Conservation (phyloP, 495 filamentous ascomycete genomes). For the Podospora pseudoanserina region DNA sequence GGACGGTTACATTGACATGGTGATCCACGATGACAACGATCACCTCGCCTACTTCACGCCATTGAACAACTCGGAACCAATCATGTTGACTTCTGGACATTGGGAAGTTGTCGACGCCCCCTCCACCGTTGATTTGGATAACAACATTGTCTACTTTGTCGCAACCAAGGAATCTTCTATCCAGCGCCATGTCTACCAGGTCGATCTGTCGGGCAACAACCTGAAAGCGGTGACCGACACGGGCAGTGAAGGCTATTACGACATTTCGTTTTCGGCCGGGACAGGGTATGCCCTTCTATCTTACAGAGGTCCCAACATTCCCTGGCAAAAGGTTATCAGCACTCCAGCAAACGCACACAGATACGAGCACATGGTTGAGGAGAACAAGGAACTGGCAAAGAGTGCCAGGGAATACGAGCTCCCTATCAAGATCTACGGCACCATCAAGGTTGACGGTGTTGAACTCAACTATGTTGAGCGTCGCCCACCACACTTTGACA, state of each 20-base stretch:
- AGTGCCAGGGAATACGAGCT: slow-evolving; percentile 73
- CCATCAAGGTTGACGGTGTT: slow-evolving; percentile 62
- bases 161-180: slow-evolving; percentile 83
- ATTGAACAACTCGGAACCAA: slow-evolving; percentile 71
- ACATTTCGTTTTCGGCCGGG: slow-evolving; percentile 77
- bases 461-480: slow-evolving; percentile 88
- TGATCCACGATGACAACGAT: slow-evolving; percentile 82
- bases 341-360: slow-evolving; percentile 63
- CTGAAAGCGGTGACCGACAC: slow-evolving; percentile 71
- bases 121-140: slow-evolving; percentile 78
- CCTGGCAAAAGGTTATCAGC: slow-evolving; percentile 87
- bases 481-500: slow-evolving; percentile 85
- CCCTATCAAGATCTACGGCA: slow-evolving; percentile 80
- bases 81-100: slow-evolving; percentile 79
- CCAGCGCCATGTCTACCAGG: slow-evolving; percentile 85
- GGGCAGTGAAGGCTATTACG: slow-evolving; percentile 75
- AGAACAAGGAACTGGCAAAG: slow-evolving; percentile 65
- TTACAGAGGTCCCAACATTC: slow-evolving; percentile 80
- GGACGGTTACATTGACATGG: slow-evolving; percentile 89
- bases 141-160: slow-evolving; percentile 86
- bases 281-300: slow-evolving; percentile 77
- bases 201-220: slow-evolving; percentile 72
- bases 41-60: slow-evolving; percentile 96
- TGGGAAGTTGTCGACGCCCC: slow-evolving; percentile 94
- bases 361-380: slow-evolving; percentile 69